Evolutionary conservation across 2,329 filamentous ascomycete genomes (phyloP).

Genomic region (Trichophyton schoenleinii): DNA sequence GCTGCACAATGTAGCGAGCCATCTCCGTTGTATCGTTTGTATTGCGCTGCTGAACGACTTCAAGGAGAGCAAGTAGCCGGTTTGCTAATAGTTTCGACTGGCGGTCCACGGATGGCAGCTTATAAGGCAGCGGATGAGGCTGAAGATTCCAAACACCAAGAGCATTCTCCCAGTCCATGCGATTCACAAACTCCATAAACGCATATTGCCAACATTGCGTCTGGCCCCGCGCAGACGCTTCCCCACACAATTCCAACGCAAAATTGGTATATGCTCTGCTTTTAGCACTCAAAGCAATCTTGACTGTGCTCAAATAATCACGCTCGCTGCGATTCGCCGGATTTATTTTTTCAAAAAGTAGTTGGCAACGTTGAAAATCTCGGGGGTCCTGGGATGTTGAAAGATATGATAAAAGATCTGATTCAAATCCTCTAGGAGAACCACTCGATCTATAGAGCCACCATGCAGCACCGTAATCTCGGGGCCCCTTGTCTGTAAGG

Average conservation of each 20-base stretch:
- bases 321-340: constrained; percentile 24
- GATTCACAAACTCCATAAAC: constrained; percentile 22
- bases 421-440: constrained; percentile 17
- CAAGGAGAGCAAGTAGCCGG: constrained; percentile 15
- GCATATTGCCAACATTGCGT: constrained; percentile 20
- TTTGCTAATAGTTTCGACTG: constrained; percentile 13
- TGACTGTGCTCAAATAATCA: constrained; percentile 36
- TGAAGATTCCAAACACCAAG: constrained; percentile 21
- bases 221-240: constrained; percentile 23
- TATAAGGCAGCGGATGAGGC: constrained; percentile 10
- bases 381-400: constrained; percentile 25
- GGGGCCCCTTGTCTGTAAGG: constrained; percentile 5
- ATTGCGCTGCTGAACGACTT: background rate
- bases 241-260: constrained; percentile 30
- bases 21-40: constrained; percentile 8
- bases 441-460: constrained; percentile 26
- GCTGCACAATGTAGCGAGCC: constrained; percentile 18
- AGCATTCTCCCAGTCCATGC: constrained; percentile 23
- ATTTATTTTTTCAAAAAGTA: constrained; percentile 36
- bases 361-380: constrained; percentile 32
- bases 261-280: constrained; percentile 22
- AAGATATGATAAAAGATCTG: constrained; percentile 23
- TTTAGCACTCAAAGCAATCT: constrained; percentile 31
- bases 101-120: background rate
- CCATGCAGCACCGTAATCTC: constrained; percentile 32